Evolutionary conservation across 75 land plant species (phyloP), one percentile per base, ranked within the genome.

Genomic region (Selaginella tamariscina): DNA sequence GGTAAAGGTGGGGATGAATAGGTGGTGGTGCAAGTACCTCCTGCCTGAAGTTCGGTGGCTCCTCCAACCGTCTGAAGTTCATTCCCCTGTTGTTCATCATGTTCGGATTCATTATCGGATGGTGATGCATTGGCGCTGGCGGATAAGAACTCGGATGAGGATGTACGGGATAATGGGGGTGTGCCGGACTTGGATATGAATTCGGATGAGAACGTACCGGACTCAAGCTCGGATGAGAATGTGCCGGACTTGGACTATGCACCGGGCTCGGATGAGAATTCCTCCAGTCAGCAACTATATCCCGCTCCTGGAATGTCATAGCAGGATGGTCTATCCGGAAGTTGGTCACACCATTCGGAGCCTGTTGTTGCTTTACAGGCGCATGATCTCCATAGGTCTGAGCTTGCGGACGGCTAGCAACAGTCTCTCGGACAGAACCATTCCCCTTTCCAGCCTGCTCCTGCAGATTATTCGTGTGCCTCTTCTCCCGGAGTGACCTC

Each of bases 401-500:
- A 2, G 22, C n/a, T 9, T 21, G 18, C 9, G 2, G 60, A 9
- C 18, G n/a, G 8, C 67, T 31, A 9, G 54, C 33, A 27, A 31
- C 64, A 29, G 69, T 15, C 56, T 81, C 49, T 0, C 66, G 5
- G 0, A 70, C 31, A 26, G 72, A 44, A 55, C 24, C 15, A 49
- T n/a, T 64, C 1, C 49, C 73, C 2, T 67, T 66, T 2, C 54
- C 68, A 23, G 78, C 82, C 30, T 56, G 56, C 27, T 68, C 63
- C 68, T 22, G 54, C 15, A 26, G 55, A 32, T 22, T 54, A 8
- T 21, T 49, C 30, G n/a, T 27, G 15, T 44, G 27, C 68, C 2
- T 49, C 44, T 13, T 24, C 27, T 65, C 39, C 73, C 79, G 75
- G 28, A 91, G 70, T 2, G 71, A 56, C 56, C 83, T 83, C 32